Conservation (phyloP, 768 basidiomycete species). For the Termitomyces bulborhizus region DNA sequence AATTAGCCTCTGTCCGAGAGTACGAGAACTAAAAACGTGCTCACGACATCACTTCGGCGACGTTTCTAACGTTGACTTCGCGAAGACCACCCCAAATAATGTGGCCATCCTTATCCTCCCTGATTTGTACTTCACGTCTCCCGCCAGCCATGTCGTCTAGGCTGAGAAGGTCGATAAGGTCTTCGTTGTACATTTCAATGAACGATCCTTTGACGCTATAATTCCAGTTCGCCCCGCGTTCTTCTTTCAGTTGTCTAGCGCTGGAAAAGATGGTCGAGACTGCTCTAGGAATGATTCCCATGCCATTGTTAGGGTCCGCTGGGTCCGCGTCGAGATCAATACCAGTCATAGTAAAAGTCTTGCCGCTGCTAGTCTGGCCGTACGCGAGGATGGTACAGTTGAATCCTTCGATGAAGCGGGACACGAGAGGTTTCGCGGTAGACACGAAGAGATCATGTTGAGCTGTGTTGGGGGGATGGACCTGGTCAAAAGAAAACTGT, state of each 20-base stretch:
- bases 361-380: constrained; percentile 95
- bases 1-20: constrained; percentile 2
- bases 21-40: constrained; percentile 26
- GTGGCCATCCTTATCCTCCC: constrained; percentile 94
- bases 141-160: constrained; percentile 60
- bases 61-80: constrained; percentile 82
- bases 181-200: constrained; percentile 98
- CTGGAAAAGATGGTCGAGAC: constrained; percentile 82
- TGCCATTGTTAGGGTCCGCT: constrained; percentile 72
- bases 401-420: constrained; percentile 87
- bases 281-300: constrained; percentile 95
- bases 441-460: constrained; percentile 83
- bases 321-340: constrained; percentile 86
- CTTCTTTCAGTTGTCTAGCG: constrained; percentile 71
- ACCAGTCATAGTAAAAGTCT: constrained; percentile 98
- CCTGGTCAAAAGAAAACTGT: constrained; percentile 89
- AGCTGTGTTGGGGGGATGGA: constrained; percentile 78
- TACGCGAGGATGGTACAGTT: constrained; percentile 99
- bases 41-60: constrained; percentile 88
- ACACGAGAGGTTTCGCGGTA: constrained; percentile 80
- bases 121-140: constrained; percentile 85
- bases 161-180: constrained; percentile 90
- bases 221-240: constrained; percentile 70
- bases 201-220: constrained; percentile 85
- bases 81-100: constrained; percentile 97